Evolutionary conservation across 192 early-diverging fungal species (phyloP), one percentile per base, ranked within the genome.

Genomic region (Endogone sp.): DNA sequence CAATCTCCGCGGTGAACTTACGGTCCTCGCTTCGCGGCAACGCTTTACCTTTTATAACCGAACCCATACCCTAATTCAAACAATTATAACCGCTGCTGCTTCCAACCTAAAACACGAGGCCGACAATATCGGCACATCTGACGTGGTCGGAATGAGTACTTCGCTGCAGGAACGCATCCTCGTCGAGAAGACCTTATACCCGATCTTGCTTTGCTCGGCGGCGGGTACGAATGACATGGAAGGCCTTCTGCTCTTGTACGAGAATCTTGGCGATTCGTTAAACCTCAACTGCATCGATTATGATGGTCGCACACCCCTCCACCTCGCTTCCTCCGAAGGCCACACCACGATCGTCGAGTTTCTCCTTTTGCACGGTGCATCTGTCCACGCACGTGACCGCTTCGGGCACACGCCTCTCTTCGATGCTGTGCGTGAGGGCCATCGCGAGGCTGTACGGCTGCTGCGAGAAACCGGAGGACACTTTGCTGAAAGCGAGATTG

Each of bases 1-100:
- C 37, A 96, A 92, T 71, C 80, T 99, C 4, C 89, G 98, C 25
- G 98, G 98, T 44, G 98, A 99, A 75, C 79, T 99, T 44, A 95
- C 97, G 0, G 86, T 89, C 25, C 69, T 82, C n/a, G 78, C 78
- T 13, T 79, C 85, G 22, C 78, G 84, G 9, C 87, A 85, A 65
- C 80, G 89, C 32, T 93, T 93, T 70, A 86, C 88, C 23, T 84
- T 89, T 69, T 75, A 86, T 31, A 83, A 88, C 60, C 80, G 85
- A 22, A 83, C 86, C 2, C 86, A 89, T 59, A 67, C 77, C 10
- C 60, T 87, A 25, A 77, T 85, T 1, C 79, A 82, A 59, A 75
- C 79, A 21, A 63, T 87, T 26, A 79, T 85, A 58, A 75, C 73
- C 13, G 74, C 72, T 4, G 69, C 75, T 10, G 59, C 73, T 8